Evolutionary conservation across 2,329 filamentous ascomycete species (phyloP).

Genomic region (Huntiella decipiens): DNA sequence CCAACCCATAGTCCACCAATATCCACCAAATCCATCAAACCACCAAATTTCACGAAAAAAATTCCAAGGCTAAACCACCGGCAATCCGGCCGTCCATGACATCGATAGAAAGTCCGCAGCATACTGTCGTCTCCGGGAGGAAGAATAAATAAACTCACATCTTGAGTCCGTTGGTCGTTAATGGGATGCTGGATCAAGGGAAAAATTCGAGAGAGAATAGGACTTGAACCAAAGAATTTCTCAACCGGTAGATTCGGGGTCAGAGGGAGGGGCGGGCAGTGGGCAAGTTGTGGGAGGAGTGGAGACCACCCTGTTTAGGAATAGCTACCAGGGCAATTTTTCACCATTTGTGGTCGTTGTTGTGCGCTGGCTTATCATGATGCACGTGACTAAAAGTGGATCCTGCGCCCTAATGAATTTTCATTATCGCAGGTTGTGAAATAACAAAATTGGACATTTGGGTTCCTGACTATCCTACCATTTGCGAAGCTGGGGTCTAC

Average conservation of each 20-base stretch:
- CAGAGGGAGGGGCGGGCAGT: slow-evolving; percentile 4
- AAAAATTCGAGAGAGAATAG: slow-evolving; percentile 11
- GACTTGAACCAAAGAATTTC: slow-evolving; percentile 11
- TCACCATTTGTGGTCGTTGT: slow-evolving; percentile 6
- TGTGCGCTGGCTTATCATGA: slow-evolving; percentile 5
- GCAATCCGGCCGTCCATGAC: no score
- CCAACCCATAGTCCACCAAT: no score
- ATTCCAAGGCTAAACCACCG: no score
- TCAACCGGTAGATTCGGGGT: slow-evolving; percentile 10
- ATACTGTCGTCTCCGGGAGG: not conserved
- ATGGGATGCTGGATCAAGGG: slow-evolving; percentile 16
- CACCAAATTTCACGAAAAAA: no score
- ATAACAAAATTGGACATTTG: not conserved
- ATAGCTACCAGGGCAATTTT: slow-evolving; percentile 10
- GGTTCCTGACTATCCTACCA: not conserved
- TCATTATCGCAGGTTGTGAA: not conserved
- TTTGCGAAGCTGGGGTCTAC: no score
- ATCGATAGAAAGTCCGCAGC: not conserved
- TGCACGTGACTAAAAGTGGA: slow-evolving; percentile 10
- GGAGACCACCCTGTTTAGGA: slow-evolving; percentile 9
- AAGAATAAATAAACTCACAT: slow-evolving; percentile 21
- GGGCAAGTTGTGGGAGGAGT: slow-evolving; percentile 11
- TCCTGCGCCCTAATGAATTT: slow-evolving; percentile 8
- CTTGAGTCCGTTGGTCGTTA: slow-evolving; percentile 25
- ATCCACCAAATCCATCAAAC: no score